Conservation (phyloP, 2,329 filamentous ascomycete species). For the Sporothrix globosa region DNA sequence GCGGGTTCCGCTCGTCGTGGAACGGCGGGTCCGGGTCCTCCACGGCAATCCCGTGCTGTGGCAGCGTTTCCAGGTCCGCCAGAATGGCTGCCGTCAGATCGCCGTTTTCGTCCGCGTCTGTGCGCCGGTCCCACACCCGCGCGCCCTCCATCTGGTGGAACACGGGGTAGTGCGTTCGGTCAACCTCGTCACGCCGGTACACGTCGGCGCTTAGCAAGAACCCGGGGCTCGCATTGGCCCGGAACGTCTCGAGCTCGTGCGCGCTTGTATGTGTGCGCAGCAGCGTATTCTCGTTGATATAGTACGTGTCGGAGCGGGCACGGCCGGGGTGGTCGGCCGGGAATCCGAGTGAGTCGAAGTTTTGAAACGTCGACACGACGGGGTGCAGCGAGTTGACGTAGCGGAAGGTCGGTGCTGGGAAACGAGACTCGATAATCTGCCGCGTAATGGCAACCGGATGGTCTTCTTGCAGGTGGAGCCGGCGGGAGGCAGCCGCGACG, state of each 20-base stretch:
- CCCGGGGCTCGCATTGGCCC: constrained; percentile 70
- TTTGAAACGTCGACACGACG: constrained; percentile 80
- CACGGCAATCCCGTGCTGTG: constrained; percentile 73
- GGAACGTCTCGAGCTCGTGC: constrained; percentile 83
- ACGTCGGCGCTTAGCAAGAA: constrained; percentile 92
- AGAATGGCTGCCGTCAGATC: constrained; percentile 68
- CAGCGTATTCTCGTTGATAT: constrained; percentile 81
- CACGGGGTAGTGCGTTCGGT: constrained; percentile 91
- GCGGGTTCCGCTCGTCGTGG: constrained; percentile 77
- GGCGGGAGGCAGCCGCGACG: constrained; percentile 70
- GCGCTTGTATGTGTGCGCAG: constrained; percentile 93
- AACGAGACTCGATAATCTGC: constrained; percentile 87
- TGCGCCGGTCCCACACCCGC: constrained; percentile 76
- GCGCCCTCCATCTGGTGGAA: constrained; percentile 99
- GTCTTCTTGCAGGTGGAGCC: constrained; percentile 85
- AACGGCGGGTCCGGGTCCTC: constrained; percentile 81
- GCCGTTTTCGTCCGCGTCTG: constrained; percentile 55
- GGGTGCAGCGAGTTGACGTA: constrained; percentile 80
- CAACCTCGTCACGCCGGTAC: constrained; percentile 91
- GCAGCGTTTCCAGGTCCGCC: constrained; percentile 71
- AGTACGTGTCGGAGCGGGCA: constrained; percentile 90
- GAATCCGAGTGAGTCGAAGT: constrained; percentile 97
- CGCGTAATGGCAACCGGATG: constrained; percentile 91
- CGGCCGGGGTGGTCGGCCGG: constrained; percentile 85
- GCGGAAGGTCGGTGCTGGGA: constrained; percentile 71